phyloP scores from a whole-genome alignment of 2,329 filamentous ascomycete genomes.

The Byssochlamys sp. region DNA sequence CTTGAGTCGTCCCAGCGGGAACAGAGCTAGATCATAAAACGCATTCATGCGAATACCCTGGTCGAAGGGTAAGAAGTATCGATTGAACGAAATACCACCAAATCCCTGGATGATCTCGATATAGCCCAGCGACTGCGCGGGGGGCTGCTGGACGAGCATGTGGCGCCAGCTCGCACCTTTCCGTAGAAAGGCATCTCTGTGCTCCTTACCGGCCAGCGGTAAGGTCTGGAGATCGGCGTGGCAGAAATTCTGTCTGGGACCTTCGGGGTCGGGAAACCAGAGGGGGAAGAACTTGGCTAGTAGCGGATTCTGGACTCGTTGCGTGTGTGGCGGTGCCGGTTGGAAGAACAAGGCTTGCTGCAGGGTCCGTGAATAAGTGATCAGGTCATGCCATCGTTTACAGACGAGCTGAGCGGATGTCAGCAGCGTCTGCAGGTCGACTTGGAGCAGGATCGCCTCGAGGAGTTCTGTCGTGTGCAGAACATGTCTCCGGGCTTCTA shows the following conservation, averaged over 20 bases:
- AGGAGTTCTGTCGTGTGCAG: conserved; percentile 10
- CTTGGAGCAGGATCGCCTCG: conserved; percentile 9
- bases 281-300: neutral
- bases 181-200: neutral
- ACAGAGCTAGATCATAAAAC: neutral
- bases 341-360: neutral
- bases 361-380: neutral
- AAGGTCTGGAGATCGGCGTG: neutral
- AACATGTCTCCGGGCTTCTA: neutral
- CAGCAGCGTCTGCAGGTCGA: conserved; percentile 10
- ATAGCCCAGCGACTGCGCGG: neutral
- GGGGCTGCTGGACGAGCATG: conserved; percentile 3
- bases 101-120: neutral
- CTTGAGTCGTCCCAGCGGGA: neutral
- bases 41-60: neutral
- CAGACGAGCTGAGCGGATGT: conserved; percentile 10
- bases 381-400: neutral
- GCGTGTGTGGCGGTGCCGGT: neutral
- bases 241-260: neutral
- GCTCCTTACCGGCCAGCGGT: conserved; percentile 15
- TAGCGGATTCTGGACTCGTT: neutral
- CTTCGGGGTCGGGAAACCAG: neutral
- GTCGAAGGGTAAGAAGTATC: neutral
- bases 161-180: conserved; percentile 2
- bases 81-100: neutral